Base-by-base conservation (phyloP, 495 filamentous ascomycete species). In the Penicillium paxilli region DNA sequence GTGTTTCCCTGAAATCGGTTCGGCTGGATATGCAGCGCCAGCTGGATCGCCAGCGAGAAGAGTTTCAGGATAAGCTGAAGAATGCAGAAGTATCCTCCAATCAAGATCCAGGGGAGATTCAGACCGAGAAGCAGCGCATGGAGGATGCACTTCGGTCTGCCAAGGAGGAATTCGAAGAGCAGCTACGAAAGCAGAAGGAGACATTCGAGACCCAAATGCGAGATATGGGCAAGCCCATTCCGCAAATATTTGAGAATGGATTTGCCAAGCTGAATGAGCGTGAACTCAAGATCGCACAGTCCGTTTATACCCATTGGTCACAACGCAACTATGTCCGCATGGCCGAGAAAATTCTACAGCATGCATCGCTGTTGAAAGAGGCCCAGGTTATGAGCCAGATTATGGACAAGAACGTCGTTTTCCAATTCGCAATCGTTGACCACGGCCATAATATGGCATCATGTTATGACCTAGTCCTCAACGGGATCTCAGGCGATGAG, bases 351-450 rank as follows among this genome's bases (percentile, higher is more conserved):
- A 84, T 98, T 24, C 69, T 98, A 21, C 90, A 95, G 59, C 84
- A 95, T 70, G 93, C 93, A 7, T 84, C 88, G 11, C 83, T 83
- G 30, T 71, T 98, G 35, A 98, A 98, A 69, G 94, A 98, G 67
- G 95, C 93, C 4, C 94, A 98, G 66, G 85, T 98, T 45, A 93
- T 98, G 89, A 97, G 95, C 72, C 91, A 96, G 53, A 91, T 92
- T 56, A 89, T 98, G 81, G 91, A 94, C 60, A 94, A 96, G 72
- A 85, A 85, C 57, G 87, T 96, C 14, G 89, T 93, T 28, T 98
- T 98, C 71, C 94, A 98, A 70, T 98, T 96, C 66, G 87, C 91
- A 16, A 83, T 98, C 51, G 83, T 98, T 23, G 92, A 95, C 55
- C 77, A 88, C 60, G 94, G 94, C 2, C 92, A 98, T 60, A 83